Evolutionary conservation across 2,329 filamentous ascomycete genomes (phyloP), one percentile per base, ranked within the genome.

Genomic region (Hymenotorrendiella dingleyae): DNA sequence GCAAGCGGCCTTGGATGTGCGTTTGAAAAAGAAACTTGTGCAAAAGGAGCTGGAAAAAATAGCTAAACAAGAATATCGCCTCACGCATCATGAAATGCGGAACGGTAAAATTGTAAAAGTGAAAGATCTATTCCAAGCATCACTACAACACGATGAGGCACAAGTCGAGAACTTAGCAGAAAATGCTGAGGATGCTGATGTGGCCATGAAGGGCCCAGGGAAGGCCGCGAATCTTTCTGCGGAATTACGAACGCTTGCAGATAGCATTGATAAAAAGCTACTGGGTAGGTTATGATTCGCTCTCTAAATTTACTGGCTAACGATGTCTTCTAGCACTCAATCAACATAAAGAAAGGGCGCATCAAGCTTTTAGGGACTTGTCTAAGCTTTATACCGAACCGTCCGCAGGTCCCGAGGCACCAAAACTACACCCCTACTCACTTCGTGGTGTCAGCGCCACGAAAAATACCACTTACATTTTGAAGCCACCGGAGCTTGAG

Each of bases 391-490:
- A 71, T 38, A 64, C 59, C 4, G 47, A 54, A 23, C 56, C 51
- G 9, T 52, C 54, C 11, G 40, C 39, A 23, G 51, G 57, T 28
- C 47, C 53, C 7, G 42, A 47, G 6, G 40, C 54, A n/a, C 53
- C 48, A 3, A 46, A 40, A 36, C 47, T 56, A 17, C 57, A 58
- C 27, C 68, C 64, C 43, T 77, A 73, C 43, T 60, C 67, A 1
- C 65, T 79, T 4, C 70, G 74, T 26, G 75, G 75, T 20, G 66
- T 79, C 17, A 71, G 67, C 11, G 70, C 69, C 10, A 64, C 64
- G 0, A 60, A 62, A 10, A 67, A 71, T 37, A 59, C 73, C 1
- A 64, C 72, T 8, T 79, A 75, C 49, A 61, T 78, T 24, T 76
- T 74, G 51, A 65, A 64, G 44, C 63, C 68, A 27, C 54, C 62